Evolutionary conservation across 1,284 basidiomycete genomes (phyloP).

Genomic region (Salmacisia buchloeana): DNA sequence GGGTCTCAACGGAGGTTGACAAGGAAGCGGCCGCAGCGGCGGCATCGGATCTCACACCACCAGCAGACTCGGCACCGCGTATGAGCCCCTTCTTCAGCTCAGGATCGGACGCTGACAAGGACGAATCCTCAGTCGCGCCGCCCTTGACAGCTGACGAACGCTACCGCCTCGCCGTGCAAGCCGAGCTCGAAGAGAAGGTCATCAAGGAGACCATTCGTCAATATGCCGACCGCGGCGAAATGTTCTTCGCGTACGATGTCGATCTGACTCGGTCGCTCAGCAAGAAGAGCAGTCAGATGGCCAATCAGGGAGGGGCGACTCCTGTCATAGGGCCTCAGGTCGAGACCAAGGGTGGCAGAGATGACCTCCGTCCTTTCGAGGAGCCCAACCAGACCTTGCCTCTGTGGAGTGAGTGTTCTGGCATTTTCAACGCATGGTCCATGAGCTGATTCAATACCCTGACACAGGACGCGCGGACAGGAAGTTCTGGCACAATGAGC

Average conservation of each 20-base stretch:
- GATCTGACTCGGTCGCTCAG: constrained; percentile 56
- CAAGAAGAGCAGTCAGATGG: constrained; percentile 47
- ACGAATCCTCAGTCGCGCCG: background rate
- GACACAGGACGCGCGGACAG: constrained; percentile 62
- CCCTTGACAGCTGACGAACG: constrained; percentile 20
- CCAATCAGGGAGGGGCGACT: constrained; percentile 5
- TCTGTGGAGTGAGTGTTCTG: constrained; percentile 58
- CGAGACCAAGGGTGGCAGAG: background rate
- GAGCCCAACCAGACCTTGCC: constrained; percentile 69
- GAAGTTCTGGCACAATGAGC: constrained; percentile 86
- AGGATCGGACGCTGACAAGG: background rate
- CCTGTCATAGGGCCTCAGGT: background rate
- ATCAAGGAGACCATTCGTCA: constrained; percentile 37
- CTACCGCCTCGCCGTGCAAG: constrained; percentile 36
- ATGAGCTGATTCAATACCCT: background rate
- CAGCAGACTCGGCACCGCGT: constrained; percentile 2
- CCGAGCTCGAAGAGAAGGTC: constrained; percentile 41
- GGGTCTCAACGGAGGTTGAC: constrained; percentile 14
- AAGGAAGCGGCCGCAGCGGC: constrained; percentile 7
- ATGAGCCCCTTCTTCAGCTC: constrained; percentile 3
- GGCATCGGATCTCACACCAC: constrained; percentile 5
- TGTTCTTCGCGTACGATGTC: constrained; percentile 53
- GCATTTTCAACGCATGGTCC: background rate
- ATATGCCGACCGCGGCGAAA: constrained; percentile 35
- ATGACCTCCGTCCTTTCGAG: constrained; percentile 55